phyloP scores from a whole-genome alignment of 306 rosid species.

The Adenanthera pavonina region DNA sequence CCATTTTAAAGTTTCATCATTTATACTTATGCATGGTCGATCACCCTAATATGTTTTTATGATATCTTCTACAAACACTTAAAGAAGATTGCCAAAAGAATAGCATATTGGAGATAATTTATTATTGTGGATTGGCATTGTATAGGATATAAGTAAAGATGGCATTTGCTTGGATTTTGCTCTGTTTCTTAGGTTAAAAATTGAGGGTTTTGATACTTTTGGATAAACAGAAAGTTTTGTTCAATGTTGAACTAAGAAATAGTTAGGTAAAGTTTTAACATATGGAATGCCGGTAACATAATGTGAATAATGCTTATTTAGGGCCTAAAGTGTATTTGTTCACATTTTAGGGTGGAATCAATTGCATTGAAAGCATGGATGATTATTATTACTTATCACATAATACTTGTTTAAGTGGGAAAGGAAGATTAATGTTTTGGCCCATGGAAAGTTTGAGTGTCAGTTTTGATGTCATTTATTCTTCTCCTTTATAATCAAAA shows the following conservation, averaged over 20 bases:
- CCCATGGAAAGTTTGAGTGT: neutral
- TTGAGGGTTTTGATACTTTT: neutral
- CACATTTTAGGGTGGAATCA: conserved; percentile 8
- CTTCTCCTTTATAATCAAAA: neutral
- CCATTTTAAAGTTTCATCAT: neutral
- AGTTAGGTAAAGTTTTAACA: neutral
- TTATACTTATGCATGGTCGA: neutral
- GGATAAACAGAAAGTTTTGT: neutral
- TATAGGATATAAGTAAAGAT: conserved; percentile 24
- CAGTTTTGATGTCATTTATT: neutral
- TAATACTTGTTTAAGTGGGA: neutral
- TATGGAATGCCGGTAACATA: conserved; percentile 5
- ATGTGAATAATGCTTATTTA: conserved; percentile 17
- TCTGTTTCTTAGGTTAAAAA: neutral
- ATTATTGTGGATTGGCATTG: neutral
- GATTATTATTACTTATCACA: neutral
- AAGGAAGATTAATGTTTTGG: neutral
- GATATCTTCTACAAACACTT: neutral
- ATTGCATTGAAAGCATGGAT: conserved; percentile 14
- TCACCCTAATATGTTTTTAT: conserved; percentile 1
- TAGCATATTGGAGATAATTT: neutral
- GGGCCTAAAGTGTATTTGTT: conserved; percentile 15
- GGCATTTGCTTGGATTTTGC: neutral
- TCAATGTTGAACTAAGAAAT: conserved; percentile 9
- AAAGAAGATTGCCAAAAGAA: neutral